Percentiles rank a stretch among this genome's conserved stretches.
phyloP scores from a whole-genome alignment of 441 rosid species.

The Populus hybrid region DNA sequence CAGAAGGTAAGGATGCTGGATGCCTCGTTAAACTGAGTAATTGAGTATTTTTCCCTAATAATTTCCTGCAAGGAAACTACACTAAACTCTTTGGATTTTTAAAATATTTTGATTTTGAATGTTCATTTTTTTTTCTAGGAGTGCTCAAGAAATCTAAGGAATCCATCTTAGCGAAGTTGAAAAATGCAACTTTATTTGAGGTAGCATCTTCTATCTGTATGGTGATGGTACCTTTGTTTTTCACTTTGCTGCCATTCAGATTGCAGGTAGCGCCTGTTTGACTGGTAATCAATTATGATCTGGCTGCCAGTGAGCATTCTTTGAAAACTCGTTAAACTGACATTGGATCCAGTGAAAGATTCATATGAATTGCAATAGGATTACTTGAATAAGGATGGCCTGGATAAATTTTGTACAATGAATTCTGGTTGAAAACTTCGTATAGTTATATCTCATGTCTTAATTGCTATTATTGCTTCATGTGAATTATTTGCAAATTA shows the following conservation, averaged over 20 bases:
- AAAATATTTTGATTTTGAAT: background rate
- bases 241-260: background rate
- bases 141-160: constrained; percentile 72
- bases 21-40: background rate
- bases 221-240: background rate
- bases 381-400: no score
- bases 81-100: background rate
- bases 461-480: no score
- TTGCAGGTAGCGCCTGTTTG: no score
- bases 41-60: background rate
- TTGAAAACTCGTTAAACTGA: no score
- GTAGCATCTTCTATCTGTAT: constrained; percentile 26
- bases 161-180: constrained; percentile 41
- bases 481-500: no score
- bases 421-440: no score
- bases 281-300: no score
- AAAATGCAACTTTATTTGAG: constrained; percentile 39
- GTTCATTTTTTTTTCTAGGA: constrained; percentile 39
- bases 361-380: no score
- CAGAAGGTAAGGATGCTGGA: constrained; percentile 46
- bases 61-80: background rate
- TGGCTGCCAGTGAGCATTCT: background rate
- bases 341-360: no score
- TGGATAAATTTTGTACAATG: no score
- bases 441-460: no score